Base-by-base conservation (phyloP, 257 asterid genomes). In the Haberlea rhodopensis region DNA sequence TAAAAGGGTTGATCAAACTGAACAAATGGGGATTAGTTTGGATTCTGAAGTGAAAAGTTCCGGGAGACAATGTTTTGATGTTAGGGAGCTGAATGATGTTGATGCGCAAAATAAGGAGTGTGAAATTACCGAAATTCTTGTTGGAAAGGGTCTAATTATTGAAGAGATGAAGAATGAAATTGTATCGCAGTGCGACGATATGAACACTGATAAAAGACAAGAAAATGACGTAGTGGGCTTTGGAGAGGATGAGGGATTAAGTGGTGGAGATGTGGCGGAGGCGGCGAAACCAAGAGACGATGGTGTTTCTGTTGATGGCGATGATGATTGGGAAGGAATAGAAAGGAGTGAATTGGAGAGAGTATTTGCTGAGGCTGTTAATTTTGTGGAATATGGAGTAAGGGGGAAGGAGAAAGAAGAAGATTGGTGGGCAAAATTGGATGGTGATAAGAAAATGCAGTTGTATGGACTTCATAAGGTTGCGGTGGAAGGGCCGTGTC, bases 261-360 rank as follows among this genome's bases (percentile, higher is more conserved):
- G 71, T 26, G 20, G 59, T 63, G 29, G 54, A 18, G 79, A 72
- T 43, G 75, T 48, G 73, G 60, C 34, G 52, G 68, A 66, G 13
- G 62, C 57, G 15, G 75, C 16, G 19, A 19, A 31, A 32, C 37
- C 8, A 58, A 51, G 60, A 48, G 40, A 65, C 25, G 77, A 57
- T 53, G 59, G 31, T 6, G 53, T 49, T 53, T 40, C 51, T 58
- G 79, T 46, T 55, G 80, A 58, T 59, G 80, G 43, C 23, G 90
- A 81, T 71, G 96, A 88, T 65, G 98, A 88, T 76, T 91, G 98
- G 98, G 98, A 91, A 66, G 95, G 95, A 18, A 76, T 91, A 23
- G 98, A 91, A 79, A 82, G 96, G 74, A 91, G 84, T 75, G 98
- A 91, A 64, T 63, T 89, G 81, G 96, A 91, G 80, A 84, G 80